Evolutionary conservation across 208 protist species (phyloP).

Genomic region (Trypanosoma rangeli): DNA sequence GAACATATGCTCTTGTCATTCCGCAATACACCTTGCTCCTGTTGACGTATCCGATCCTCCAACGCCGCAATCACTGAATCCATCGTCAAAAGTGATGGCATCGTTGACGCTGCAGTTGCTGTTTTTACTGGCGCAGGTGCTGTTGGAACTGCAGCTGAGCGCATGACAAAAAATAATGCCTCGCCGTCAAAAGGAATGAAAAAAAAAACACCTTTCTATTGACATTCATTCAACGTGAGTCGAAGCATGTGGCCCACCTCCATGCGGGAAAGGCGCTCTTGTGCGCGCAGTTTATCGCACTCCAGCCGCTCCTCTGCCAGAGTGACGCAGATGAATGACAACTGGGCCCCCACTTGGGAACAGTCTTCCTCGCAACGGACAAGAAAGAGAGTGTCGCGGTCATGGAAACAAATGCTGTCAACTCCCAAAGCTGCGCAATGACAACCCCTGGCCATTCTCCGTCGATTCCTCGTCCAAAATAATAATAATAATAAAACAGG

Average conservation of each 20-base stretch:
- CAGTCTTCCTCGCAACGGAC: constrained; percentile 11
- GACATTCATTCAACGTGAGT: background rate
- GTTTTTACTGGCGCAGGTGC: background rate
- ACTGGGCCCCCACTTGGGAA: background rate
- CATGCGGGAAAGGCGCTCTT: background rate
- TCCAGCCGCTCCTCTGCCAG: background rate
- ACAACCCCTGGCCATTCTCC: background rate
- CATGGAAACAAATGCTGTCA: background rate
- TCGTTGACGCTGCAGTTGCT: background rate
- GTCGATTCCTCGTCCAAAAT: background rate
- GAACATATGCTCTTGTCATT: background rate
- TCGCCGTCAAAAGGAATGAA: constrained; percentile 8
- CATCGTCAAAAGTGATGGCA: background rate
- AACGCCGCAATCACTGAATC: background rate
- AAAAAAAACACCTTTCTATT: background rate
- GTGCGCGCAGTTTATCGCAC: constrained; percentile 1
- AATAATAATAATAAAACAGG: background rate
- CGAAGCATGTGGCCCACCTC: constrained; percentile 4
- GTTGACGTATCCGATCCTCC: constrained; percentile 9
- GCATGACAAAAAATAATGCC: background rate
- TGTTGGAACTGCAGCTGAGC: background rate
- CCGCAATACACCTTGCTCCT: constrained; percentile 1
- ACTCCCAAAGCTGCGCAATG: too few relatives aligned
- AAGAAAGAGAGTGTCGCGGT: background rate
- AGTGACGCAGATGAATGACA: background rate